phyloP scores from a whole-genome alignment of 75 land plant genomes.

The Pinus tabuliformis region DNA sequence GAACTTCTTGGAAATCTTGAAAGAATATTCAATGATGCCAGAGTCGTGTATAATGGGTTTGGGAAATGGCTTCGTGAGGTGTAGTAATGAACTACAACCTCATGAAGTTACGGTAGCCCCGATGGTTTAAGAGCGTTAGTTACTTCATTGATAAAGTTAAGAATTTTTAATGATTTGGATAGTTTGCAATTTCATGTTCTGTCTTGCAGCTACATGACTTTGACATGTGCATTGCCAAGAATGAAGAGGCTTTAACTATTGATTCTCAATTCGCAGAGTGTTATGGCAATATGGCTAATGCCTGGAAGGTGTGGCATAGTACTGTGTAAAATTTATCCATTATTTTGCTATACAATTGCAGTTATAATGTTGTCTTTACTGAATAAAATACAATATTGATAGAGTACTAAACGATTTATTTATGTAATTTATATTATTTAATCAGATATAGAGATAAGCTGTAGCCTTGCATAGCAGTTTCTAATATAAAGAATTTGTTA shows the following conservation, averaged over 20 bases:
- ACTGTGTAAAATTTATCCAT: not conserved
- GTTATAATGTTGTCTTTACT: not conserved
- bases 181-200: constrained; percentile 1
- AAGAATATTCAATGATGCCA: no score
- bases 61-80: not conserved
- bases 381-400: no score
- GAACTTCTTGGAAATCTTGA: no score
- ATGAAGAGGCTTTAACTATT: constrained; percentile 43
- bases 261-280: constrained; percentile 56
- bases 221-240: constrained; percentile 54
- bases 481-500: not conserved
- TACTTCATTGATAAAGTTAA: not conserved
- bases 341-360: not conserved
- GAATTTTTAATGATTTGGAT: not conserved
- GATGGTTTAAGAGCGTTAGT: not conserved
- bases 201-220: constrained; percentile 43
- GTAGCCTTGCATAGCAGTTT: not conserved
- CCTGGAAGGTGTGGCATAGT: constrained; percentile 37
- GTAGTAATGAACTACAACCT: not conserved
- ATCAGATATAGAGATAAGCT: not conserved
- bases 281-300: constrained; percentile 64
- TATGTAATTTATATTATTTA: not conserved
- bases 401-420: not conserved
- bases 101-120: no score
- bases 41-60: no score